These are phyloP conservation scores for Marsdenia floribunda DNA, from an alignment of 257 asterid genomes.

Conservation along the genomic window DNA sequence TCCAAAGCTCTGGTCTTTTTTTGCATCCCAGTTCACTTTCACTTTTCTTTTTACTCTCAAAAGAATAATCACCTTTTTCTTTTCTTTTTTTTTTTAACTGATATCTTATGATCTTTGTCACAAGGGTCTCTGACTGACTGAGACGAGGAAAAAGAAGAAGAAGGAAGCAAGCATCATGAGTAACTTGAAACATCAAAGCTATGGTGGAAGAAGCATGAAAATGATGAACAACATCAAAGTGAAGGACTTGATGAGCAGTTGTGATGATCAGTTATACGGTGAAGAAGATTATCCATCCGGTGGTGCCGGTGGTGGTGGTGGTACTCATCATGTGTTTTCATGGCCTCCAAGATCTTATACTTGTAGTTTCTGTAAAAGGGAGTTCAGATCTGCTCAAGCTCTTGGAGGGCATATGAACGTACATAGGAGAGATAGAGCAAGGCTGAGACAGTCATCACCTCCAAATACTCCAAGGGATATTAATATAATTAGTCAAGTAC, in stretches of 20 bases:
- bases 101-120: too few relatives aligned
- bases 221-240: slow-evolving; percentile 28
- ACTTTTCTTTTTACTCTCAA: not conserved
- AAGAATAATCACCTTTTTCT: not conserved
- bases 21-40: not conserved
- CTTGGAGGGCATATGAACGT: slow-evolving; percentile 99
- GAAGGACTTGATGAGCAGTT: slow-evolving; percentile 28
- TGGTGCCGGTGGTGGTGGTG: too few relatives aligned
- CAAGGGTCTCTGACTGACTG: not conserved
- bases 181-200: slow-evolving; percentile 20
- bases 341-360: slow-evolving; percentile 91
- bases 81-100: not conserved
- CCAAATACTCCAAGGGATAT: slow-evolving; percentile 3
- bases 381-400: slow-evolving; percentile 92
- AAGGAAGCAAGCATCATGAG: not conserved
- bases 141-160: too few relatives aligned
- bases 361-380: slow-evolving; percentile 85
- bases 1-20: not conserved
- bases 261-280: not conserved
- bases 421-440: slow-evolving; percentile 80
- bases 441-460: slow-evolving; percentile 50
- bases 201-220: slow-evolving; percentile 20
- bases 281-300: slow-evolving; percentile 35
- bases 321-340: slow-evolving; percentile 38
- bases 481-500: too few relatives aligned